These are phyloP conservation scores for Kwoniella bestiolae DNA, from an alignment of 768 basidiomycete genomes.

Conservation along the genomic window DNA sequence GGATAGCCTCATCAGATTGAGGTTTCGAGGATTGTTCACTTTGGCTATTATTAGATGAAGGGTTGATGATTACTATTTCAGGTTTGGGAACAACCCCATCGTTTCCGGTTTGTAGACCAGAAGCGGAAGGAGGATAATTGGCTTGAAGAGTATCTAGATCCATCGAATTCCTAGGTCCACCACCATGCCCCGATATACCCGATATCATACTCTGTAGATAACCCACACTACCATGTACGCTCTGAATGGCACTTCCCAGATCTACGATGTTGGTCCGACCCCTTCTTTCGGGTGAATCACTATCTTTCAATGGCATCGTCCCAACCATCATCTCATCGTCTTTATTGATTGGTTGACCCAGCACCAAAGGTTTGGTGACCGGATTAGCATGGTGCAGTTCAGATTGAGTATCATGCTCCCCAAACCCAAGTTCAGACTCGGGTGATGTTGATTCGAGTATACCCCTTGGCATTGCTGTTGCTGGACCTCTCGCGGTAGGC, in stretches of 20 bases:
- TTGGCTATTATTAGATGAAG: background rate
- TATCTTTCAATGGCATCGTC: conserved; percentile 5
- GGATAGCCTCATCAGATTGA: too few species aligned
- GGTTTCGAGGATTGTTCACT: background rate
- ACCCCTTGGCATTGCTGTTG: background rate
- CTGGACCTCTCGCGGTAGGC: background rate
- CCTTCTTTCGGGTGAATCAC: conserved; percentile 5
- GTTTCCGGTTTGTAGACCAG: background rate
- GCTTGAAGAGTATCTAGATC: background rate
- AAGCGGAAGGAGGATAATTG: background rate
- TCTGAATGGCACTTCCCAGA: conserved; percentile 10
- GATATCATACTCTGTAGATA: conserved; percentile 21
- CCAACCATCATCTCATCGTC: background rate
- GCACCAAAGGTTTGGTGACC: background rate
- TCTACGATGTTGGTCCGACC: conserved; percentile 6
- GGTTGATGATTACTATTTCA: conserved; percentile 7
- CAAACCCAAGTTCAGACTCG: conserved; percentile 6
- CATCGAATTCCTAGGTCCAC: background rate
- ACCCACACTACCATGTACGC: conserved; percentile 17
- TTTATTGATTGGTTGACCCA: conserved; percentile 11
- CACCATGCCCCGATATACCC: conserved; percentile 9
- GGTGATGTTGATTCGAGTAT: background rate
- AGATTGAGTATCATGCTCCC: conserved; percentile 1
- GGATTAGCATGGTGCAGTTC: conserved; percentile 16
- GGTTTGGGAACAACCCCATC: conserved; percentile 1